Conservation (phyloP, 345 rosid genomes). For the Carallia brachiata region DNA sequence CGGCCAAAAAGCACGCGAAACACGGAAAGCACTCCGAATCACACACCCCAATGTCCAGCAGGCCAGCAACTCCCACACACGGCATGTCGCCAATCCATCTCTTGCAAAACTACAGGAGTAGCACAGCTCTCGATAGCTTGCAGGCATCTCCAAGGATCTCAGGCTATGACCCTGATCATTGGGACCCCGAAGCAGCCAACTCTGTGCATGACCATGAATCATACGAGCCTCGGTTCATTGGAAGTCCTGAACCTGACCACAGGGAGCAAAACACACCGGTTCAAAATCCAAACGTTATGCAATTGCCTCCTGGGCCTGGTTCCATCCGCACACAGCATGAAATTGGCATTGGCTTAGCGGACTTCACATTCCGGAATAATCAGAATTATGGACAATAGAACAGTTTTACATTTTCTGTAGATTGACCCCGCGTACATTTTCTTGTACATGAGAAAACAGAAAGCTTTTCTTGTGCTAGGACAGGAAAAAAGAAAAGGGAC, state of each 20-base stretch:
- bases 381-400: neutral
- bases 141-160: constrained; percentile 38
- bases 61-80: constrained; percentile 62
- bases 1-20: constrained; percentile 58
- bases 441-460: neutral
- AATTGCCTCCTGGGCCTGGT: constrained; percentile 23
- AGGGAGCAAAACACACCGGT: constrained; percentile 18
- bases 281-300: constrained; percentile 19
- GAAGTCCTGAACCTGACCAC: constrained; percentile 8
- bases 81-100: constrained; percentile 80
- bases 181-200: constrained; percentile 52
- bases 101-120: constrained; percentile 42
- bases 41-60: constrained; percentile 57
- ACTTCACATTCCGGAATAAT: constrained; percentile 23
- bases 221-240: constrained; percentile 11
- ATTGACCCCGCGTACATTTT: neutral
- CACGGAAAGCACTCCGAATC: constrained; percentile 49
- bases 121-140: constrained; percentile 44
- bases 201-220: constrained; percentile 29
- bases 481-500: neutral
- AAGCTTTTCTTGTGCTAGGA: neutral
- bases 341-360: constrained; percentile 8
- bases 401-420: no score
- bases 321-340: constrained; percentile 24
- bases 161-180: constrained; percentile 31